A percentile compares a stretch with the other conserved stretches of the same genome.
These are phyloP conservation scores for Bipolaris zeicola DNA, from an alignment of 2,329 filamentous ascomycete genomes.

Conservation along the genomic window DNA sequence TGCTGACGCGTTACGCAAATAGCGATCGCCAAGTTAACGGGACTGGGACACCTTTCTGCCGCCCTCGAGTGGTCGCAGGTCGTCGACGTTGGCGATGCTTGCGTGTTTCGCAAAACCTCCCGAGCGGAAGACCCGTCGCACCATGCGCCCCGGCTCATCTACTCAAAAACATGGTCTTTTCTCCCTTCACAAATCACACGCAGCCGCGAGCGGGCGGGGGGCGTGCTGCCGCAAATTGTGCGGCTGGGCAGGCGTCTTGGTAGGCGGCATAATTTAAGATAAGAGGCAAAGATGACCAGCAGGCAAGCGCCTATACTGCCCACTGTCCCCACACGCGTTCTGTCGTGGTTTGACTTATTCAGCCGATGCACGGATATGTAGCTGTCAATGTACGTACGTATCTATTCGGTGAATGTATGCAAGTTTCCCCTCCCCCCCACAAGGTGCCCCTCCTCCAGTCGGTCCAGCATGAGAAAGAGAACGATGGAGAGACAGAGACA, in stretches of 20 bases:
- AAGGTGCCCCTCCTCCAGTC: neutral
- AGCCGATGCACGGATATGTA: conserved; percentile 6
- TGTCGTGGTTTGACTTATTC: neutral
- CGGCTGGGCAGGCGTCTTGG: neutral
- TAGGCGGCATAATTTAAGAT: conserved; percentile 9
- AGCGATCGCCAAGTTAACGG: conserved; percentile 10
- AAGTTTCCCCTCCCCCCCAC: neutral
- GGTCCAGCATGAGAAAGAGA: neutral
- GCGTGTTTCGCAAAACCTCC: conserved; percentile 19
- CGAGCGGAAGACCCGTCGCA: conserved; percentile 18
- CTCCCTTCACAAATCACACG: neutral
- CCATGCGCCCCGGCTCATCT: conserved; percentile 16
- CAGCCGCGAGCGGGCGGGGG: no score
- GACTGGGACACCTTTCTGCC: neutral
- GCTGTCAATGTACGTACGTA: neutral
- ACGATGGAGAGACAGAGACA: neutral
- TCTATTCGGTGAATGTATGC: neutral
- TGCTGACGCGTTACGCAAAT: conserved; percentile 15
- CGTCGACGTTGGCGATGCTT: neutral
- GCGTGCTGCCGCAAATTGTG: neutral
- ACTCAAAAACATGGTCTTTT: conserved; percentile 2
- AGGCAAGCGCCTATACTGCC: neutral
- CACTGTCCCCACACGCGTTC: conserved; percentile 1
- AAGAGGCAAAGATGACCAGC: neutral
- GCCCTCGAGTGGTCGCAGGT: conserved; percentile 6